Evolutionary conservation across 176 grass and related monocot genomes (phyloP), one percentile per base, ranked within the genome.

Genomic region (Rhipidocladum racemiflorum): DNA sequence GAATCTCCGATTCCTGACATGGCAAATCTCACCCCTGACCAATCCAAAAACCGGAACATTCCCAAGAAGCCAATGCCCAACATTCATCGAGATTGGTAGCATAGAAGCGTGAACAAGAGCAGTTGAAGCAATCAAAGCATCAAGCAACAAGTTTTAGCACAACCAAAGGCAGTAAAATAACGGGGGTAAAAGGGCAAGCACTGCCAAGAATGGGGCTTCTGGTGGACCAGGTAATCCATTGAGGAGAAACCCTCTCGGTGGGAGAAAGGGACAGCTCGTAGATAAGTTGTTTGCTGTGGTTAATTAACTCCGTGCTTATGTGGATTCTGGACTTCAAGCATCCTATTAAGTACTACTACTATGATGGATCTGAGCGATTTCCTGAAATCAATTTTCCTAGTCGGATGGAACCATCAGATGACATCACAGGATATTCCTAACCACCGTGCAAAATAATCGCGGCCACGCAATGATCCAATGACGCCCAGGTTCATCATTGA

Each of bases 181-280:
- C 25, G 34, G 3, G 17, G 4, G 2, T 15, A 9, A 25, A 44
- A 17, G 20, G 15, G n/a, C 36, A 74, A 24, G 36, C 74, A 18
- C 9, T 20, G 29, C 12, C 44, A 68, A 21, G 74, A 72, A 42
- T 57, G 46, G 46, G 42, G 15, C 13, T 20, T 45, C 18, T 51
- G 16, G 67, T 63, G 67, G 70, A 69, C 64, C 70, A 50, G 48
- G 61, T 36, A 36, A 77, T 36, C 71, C 35, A 75, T 55, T 60
- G n/a, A n/a, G n/a, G 69, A 70, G 62, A 92, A 23, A 71, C 21
- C 21, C 71, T 32, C 74, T 23, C 34, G 24, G 65, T 28, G 6
- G 34, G 55, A 7, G 38, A 83, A 36, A 87, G 66, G 54, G 74
- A 84, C 85, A 86, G 60, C n/a, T 60, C 0, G 21, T 10, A 9